phyloP scores from a whole-genome alignment of 345 rosid species.

The Psidium guajava region DNA sequence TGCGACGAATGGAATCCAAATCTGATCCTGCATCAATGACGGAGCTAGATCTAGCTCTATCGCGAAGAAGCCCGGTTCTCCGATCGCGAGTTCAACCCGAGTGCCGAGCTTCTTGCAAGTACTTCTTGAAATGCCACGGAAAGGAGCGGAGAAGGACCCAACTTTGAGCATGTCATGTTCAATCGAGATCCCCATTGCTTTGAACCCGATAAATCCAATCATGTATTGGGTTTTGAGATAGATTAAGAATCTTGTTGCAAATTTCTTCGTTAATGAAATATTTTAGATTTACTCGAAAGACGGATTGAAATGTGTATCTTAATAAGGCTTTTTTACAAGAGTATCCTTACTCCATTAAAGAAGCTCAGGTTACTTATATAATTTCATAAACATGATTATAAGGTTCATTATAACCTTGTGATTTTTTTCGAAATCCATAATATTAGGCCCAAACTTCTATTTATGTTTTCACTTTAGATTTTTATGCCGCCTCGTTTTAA shows the following conservation, averaged over 20 bases:
- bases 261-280: not conserved
- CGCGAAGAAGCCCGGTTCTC: accelerated
- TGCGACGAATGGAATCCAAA: accelerated
- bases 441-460: not conserved
- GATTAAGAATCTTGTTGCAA: accelerated
- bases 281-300: not conserved
- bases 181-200: accelerated
- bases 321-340: not conserved
- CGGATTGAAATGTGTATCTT: not conserved
- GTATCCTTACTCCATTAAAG: not conserved
- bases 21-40: accelerated
- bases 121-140: accelerated
- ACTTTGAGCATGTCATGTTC: accelerated
- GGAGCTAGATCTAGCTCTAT: accelerated
- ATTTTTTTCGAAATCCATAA: not conserved
- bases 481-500: not conserved
- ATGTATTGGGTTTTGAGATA: accelerated
- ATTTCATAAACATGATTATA: accelerated
- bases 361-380: not conserved
- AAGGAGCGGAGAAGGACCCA: not conserved
- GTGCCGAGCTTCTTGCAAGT: accelerated
- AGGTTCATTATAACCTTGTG: accelerated
- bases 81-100: accelerated
- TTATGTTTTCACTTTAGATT: not conserved
- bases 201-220: not conserved